Conservation (phyloP, 2,329 filamentous ascomycete species). For the Capronia americana region DNA sequence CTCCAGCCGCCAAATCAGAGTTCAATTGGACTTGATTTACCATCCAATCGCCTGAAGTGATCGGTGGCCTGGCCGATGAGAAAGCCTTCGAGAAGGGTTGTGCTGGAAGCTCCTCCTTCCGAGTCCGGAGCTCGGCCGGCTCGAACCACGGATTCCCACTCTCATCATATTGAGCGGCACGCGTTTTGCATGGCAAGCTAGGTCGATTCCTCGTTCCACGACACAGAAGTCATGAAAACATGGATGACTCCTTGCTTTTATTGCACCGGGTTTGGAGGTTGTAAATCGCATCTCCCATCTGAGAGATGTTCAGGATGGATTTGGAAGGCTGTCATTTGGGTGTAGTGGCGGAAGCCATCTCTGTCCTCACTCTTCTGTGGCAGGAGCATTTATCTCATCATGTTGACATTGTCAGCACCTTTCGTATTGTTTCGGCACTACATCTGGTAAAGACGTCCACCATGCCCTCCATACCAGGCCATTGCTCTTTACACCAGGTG, state of each 20-base stretch:
- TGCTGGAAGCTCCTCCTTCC: too few species aligned
- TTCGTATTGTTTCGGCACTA: background rate
- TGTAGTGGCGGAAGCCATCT: background rate
- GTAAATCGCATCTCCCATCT: background rate
- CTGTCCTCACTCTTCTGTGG: background rate
- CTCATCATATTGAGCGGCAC: background rate
- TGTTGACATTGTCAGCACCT: background rate
- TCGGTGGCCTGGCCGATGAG: too few species aligned
- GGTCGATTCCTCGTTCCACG: background rate
- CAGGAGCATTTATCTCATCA: background rate
- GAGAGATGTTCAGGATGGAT: background rate
- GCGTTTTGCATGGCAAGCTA: background rate
- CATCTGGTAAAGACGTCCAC: background rate
- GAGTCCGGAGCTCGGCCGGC: too few species aligned
- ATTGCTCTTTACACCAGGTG: background rate
- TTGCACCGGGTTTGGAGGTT: background rate
- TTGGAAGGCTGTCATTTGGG: background rate
- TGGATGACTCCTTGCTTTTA: background rate
- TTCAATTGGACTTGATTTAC: too few species aligned
- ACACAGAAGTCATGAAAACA: background rate
- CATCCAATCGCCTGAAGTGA: too few species aligned
- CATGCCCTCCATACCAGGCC: conserved; percentile 1
- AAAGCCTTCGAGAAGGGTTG: too few species aligned
- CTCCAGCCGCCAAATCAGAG: too few species aligned
- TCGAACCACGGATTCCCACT: background rate